Evolutionary conservation across 805 yeast species (phyloP).

Genomic region (Candida oleophila): DNA sequence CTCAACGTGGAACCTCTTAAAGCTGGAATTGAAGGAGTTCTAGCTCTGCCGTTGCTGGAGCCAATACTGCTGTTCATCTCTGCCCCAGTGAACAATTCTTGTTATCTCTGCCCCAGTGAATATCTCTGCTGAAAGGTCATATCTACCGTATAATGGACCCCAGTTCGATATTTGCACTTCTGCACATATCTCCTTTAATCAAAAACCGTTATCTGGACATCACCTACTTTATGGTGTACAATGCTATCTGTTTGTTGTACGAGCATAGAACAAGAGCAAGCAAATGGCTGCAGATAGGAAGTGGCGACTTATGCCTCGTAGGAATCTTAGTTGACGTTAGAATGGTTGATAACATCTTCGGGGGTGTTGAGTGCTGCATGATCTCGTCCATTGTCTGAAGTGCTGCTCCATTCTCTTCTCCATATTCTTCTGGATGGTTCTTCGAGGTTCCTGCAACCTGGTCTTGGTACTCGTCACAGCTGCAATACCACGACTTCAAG

Average conservation of each 20-base stretch:
- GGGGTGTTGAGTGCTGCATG: not conserved
- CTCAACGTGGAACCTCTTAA: too few species aligned
- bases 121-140: too few species aligned
- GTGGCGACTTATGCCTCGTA: slow-evolving; percentile 2
- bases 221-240: not conserved
- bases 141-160: too few species aligned
- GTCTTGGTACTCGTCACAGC: slow-evolving; percentile 23
- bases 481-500: slow-evolving; percentile 29
- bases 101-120: too few species aligned
- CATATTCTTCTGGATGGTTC: slow-evolving; percentile 1
- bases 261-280: slow-evolving; percentile 9
- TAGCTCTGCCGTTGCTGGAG: too few species aligned
- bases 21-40: too few species aligned
- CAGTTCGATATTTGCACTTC: too few species aligned
- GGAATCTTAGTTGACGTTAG: not conserved
- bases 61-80: too few species aligned
- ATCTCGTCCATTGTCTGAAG: not conserved
- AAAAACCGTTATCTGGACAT: too few species aligned
- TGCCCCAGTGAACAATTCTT: too few species aligned
- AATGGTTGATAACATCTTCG: not conserved
- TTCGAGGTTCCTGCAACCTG: not conserved
- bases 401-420: not conserved
- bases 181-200: too few species aligned
- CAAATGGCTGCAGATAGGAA: slow-evolving; percentile 14
- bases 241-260: slow-evolving; percentile 1